Conservation (phyloP, 2,329 filamentous ascomycete genomes). For the Exserohilum rostratum region DNA sequence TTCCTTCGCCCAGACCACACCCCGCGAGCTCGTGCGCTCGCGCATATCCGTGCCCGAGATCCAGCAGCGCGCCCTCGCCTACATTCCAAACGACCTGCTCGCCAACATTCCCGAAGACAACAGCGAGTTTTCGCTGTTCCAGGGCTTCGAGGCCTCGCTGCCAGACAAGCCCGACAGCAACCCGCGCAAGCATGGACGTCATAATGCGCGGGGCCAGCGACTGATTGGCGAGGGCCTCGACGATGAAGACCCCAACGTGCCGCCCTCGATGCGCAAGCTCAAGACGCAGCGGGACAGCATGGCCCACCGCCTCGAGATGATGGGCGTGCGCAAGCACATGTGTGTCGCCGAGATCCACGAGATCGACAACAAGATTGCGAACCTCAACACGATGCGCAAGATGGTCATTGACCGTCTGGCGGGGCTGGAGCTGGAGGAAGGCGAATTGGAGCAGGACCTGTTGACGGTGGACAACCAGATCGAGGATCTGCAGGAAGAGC, state of each 20-base stretch:
- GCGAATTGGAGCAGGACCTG: conserved; percentile 84
- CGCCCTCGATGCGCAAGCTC: conserved; percentile 72
- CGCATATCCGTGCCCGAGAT: conserved; percentile 91
- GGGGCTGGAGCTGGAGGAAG: conserved; percentile 86
- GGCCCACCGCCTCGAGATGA: conserved; percentile 87
- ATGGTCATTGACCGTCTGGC: conserved; percentile 89
- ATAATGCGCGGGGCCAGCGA: conserved; percentile 76
- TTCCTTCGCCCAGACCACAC: conserved; percentile 85
- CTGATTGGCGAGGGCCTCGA: conserved; percentile 69
- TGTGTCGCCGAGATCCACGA: conserved; percentile 94
- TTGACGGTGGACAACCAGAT: conserved; percentile 66
- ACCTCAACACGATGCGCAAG: conserved; percentile 88
- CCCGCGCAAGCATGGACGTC: conserved; percentile 65
- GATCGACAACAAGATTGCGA: conserved; percentile 95
- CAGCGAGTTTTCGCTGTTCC: conserved; percentile 89
- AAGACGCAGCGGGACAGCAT: conserved; percentile 80
- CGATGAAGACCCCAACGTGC: conserved; percentile 57
- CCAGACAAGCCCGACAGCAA: conserved; percentile 69
- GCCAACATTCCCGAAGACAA: conserved; percentile 85
- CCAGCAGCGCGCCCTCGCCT: conserved; percentile 87
- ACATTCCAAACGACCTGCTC: conserved; percentile 87
- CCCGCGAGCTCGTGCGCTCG: conserved; percentile 91
- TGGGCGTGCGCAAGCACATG: conserved; percentile 95
- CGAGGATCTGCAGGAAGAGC: conserved; percentile 66
- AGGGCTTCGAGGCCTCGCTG: conserved; percentile 91